Evolutionary conservation across 2,329 filamentous ascomycete species (phyloP).

Genomic region (Pyrenophora teres): DNA sequence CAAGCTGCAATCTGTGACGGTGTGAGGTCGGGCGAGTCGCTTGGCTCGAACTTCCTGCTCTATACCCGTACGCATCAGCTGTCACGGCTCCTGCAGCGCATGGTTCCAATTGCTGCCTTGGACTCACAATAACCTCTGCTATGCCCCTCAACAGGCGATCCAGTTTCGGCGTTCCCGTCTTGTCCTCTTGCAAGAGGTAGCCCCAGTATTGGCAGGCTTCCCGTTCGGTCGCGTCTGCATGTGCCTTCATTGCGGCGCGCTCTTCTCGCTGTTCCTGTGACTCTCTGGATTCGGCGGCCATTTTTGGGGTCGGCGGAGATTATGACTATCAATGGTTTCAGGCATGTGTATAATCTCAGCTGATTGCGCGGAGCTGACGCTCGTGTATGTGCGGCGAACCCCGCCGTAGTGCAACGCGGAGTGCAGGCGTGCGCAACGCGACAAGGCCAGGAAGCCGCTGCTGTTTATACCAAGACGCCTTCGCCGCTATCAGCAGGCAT

Average conservation of each 20-base stretch:
- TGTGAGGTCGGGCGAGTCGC: conserved; percentile 53
- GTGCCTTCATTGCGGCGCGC: conserved; percentile 23
- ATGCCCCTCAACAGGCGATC: conserved; percentile 54
- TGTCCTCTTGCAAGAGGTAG: conserved; percentile 57
- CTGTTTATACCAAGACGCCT: conserved; percentile 15
- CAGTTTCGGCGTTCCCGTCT: conserved; percentile 54
- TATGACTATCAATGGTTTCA: conserved; percentile 3
- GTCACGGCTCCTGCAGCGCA: not conserved
- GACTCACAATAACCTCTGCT: conserved; percentile 53
- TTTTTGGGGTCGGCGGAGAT: conserved; percentile 19
- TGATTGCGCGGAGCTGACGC: conserved; percentile 22
- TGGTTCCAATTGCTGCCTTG: not conserved
- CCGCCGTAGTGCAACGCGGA: conserved; percentile 21
- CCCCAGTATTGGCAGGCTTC: conserved; percentile 58
- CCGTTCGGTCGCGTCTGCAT: conserved; percentile 36
- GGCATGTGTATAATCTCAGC: conserved; percentile 20
- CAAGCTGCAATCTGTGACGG: conserved; percentile 56
- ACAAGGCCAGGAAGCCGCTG: conserved; percentile 10
- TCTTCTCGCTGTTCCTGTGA: conserved; percentile 23
- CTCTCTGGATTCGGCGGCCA: conserved; percentile 37
- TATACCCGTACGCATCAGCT: conserved; percentile 29
- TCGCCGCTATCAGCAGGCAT: conserved; percentile 18
- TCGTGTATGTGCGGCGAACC: conserved; percentile 26
- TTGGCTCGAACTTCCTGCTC: conserved; percentile 51
- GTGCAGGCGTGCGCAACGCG: conserved; percentile 14